Percentiles rank a stretch among this genome's conserved stretches.
Evolutionary conservation across 176 grass and related monocot genomes (phyloP).

Genomic region (Lolium perenne): DNA sequence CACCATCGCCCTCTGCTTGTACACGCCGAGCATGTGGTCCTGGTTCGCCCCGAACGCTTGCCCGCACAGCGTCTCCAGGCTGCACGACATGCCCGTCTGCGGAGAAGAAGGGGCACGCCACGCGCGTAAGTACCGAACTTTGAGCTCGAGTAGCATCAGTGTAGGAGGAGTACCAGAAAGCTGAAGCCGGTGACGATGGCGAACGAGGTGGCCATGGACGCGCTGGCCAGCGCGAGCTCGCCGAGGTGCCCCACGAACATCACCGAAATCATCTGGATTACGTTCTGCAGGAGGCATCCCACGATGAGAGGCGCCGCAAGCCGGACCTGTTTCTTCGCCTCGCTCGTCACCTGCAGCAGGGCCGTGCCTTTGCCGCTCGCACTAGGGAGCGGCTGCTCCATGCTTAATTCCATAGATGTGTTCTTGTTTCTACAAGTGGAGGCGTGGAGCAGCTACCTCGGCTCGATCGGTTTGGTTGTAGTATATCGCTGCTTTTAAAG

Average conservation of each 20-base stretch:
- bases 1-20: conserved; percentile 60
- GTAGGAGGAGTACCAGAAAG: conserved; percentile 36
- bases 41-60: conserved; percentile 53
- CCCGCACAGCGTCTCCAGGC: conserved; percentile 28
- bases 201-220: conserved; percentile 58
- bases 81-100: conserved; percentile 27
- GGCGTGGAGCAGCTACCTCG: too few species aligned
- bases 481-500: too few species aligned
- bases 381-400: too few species aligned
- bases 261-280: conserved; percentile 56
- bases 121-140: not conserved
- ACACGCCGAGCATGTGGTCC: conserved; percentile 45
- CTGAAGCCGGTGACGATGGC: conserved; percentile 58
- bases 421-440: too few species aligned
- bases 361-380: too few species aligned
- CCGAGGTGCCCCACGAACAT: conserved; percentile 56
- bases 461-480: too few species aligned
- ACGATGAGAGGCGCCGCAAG: conserved; percentile 50
- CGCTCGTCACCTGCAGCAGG: conserved; percentile 1
- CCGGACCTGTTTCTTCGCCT: conserved; percentile 41
- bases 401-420: too few species aligned
- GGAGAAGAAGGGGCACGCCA: too few species aligned
- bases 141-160: not conserved
- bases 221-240: conserved; percentile 55
- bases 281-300: conserved; percentile 49